A percentile compares a stretch with the other conserved stretches of the same genome.
Conservation (phyloP, 805 yeast species). For the Wickerhamiella galacta region DNA sequence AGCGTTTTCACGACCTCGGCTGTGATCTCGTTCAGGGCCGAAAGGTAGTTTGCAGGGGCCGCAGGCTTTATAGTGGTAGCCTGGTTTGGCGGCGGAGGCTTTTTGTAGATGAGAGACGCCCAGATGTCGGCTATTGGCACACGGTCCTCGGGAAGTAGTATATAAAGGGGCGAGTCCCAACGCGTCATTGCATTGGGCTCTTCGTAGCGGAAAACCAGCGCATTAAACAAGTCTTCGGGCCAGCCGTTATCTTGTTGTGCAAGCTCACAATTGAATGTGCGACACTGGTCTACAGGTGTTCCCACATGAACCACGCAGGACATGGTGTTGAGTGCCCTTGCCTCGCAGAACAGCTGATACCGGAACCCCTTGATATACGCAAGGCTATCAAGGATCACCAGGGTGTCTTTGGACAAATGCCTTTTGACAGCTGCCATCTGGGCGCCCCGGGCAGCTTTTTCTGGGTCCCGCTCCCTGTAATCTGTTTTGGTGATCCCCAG, state of each 20-base stretch:
- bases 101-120: constrained; percentile 30
- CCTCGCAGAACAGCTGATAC: constrained; percentile 87
- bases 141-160: constrained; percentile 35
- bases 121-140: constrained; percentile 49
- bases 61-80: constrained; percentile 77
- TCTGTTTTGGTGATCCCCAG: constrained; percentile 53
- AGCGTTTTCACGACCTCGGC: constrained; percentile 45
- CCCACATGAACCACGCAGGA: constrained; percentile 70
- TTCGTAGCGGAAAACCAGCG: constrained; percentile 70
- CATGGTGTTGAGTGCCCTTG: constrained; percentile 66
- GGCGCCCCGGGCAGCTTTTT: constrained; percentile 65
- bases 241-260: constrained; percentile 28
- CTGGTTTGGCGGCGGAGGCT: constrained; percentile 59
- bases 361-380: constrained; percentile 90
- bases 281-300: constrained; percentile 44
- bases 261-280: constrained; percentile 37
- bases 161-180: constrained; percentile 90
- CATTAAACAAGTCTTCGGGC: constrained; percentile 49
- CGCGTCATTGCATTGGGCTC: constrained; percentile 75
- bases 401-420: constrained; percentile 44
- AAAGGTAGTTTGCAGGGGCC: constrained; percentile 54
- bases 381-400: constrained; percentile 74
- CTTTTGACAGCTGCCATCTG: constrained; percentile 84
- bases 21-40: constrained; percentile 59
- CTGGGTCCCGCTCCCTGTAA: constrained; percentile 57